Conservation (phyloP, 192 early-diverging fungal genomes). For the Anaeromyces robustus region DNA sequence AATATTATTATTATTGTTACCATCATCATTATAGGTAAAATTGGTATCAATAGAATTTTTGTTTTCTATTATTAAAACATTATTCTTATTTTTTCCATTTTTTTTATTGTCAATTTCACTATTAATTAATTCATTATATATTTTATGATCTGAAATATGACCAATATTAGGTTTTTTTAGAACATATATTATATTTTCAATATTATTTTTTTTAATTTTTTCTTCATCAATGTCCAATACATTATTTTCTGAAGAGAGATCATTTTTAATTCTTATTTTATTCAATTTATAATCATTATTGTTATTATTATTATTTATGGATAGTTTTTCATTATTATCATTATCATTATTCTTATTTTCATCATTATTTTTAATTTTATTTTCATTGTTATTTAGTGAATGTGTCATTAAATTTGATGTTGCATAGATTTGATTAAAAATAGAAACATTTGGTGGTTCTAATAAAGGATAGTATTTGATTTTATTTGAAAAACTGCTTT, state of each 20-base stretch:
- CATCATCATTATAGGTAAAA: too few relatives aligned
- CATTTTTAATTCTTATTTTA: too few relatives aligned
- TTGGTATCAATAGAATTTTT: too few relatives aligned
- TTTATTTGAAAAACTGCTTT: background rate
- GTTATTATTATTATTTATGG: background rate
- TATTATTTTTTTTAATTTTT: background rate
- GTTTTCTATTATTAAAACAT: too few relatives aligned
- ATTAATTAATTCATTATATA: background rate
- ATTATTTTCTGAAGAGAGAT: too few relatives aligned
- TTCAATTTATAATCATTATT: background rate
- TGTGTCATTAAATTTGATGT: background rate
- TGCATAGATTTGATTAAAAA: background rate
- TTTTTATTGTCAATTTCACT: background rate
- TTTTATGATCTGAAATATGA: background rate
- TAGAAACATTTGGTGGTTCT: background rate
- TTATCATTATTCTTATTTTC: too few relatives aligned
- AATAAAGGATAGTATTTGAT: background rate
- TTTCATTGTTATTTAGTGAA: too few relatives aligned
- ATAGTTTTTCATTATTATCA: too few relatives aligned
- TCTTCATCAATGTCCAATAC: background rate
- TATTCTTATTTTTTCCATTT: too few relatives aligned
- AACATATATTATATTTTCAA: background rate
- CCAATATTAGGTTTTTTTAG: background rate
- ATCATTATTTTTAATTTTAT: background rate
- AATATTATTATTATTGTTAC: too few relatives aligned